Base-by-base conservation (phyloP, 257 asterid genomes). In the Penstemon newberryi region DNA sequence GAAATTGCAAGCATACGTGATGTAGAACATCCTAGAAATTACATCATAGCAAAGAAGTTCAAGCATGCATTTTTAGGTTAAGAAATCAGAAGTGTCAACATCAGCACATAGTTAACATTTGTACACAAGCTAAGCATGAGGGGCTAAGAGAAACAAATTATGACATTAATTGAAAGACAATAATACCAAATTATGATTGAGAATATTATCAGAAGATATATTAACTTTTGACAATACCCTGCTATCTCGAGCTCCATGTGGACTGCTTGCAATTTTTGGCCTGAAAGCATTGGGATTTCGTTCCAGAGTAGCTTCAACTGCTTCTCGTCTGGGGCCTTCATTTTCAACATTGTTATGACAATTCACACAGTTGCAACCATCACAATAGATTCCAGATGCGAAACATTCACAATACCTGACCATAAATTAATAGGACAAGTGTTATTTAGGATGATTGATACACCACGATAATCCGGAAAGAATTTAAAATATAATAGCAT, bases 381-480 rank as follows among this genome's bases (percentile, higher is more conserved):
- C 96, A 53, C 99, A 93, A 70, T 87, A 93, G 60, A 86, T 79
- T 55, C 97, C 99, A 68, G 99, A 88, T 54, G 99, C 91, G 80
- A 93, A 93, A 79, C 99, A 93, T 74, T 93, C 99, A 75, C 99
- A 93, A 66, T 93, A 93, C 91, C 99, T 93, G 82, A 70, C 44
- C 77, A 78, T 53, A 76, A 61, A 78, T 58, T 53, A 66, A 39
- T 56, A 43, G 66, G 56, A 70, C 15, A 57, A 13, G 54, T 62
- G 54, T 62, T 67, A 72, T 25, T 25, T 25, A 25, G 33, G 33
- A 25, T 25, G 2, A 25, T 25, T 25, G 33, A 25, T 66, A 66
- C 15, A 54, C 40, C 42, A 61, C 18, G 33, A 25, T 25, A 62
- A 19, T 47, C 5, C 56, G 46, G 54, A 56, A n/a, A 43, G 4